Evolutionary conservation across 139 green algal species (phyloP), one percentile per base, ranked within the genome.

Genomic region (Closterium sp.): DNA sequence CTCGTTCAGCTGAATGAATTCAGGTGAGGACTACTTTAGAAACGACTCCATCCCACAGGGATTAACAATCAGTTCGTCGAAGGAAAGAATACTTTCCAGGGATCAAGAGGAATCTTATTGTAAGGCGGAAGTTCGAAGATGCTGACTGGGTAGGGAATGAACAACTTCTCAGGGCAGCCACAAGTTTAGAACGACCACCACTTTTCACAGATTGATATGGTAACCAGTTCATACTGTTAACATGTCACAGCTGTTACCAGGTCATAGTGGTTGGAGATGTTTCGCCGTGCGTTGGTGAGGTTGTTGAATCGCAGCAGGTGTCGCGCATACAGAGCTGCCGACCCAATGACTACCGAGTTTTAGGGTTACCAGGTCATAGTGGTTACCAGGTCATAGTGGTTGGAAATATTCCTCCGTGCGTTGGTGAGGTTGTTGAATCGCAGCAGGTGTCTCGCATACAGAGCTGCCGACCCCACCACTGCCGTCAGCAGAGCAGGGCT

Each of bases 241-340:
- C 43, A 19, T 3, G 43, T 66, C 43, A 66, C 9, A 16, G 43
- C 43, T 66, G 43, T 66, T 66, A 66, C 98, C 3, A 97, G 96
- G 93, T 99, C 98, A 91, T 99, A 99, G 95, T 99, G 98, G 93
- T 98, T 96, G 95, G 97, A 96, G 66, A 99, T 99, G 96, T 99
- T 99, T 55, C 94, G 95, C 8, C 96, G 95, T 69, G 94, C 97
- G 87, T 96, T 96, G 12, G 94, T 86, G 30, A 96, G 84, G 10
- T 97, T 98, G 96, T 99, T 99, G 88, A 93, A 93, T 35, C 97
- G 92, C 25, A 87, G 35, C 28, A 94, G 83, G 95, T 99, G 97
- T 23, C 97, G 94, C 28, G 96, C 66, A 64, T 94, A 94, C 84
- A 32, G n/a, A 16, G 38, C 21, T 21, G 89, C 91, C n/a, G 88